Conservation (phyloP, 2,329 filamentous ascomycete genomes). For the Colletotrichum salicis region DNA sequence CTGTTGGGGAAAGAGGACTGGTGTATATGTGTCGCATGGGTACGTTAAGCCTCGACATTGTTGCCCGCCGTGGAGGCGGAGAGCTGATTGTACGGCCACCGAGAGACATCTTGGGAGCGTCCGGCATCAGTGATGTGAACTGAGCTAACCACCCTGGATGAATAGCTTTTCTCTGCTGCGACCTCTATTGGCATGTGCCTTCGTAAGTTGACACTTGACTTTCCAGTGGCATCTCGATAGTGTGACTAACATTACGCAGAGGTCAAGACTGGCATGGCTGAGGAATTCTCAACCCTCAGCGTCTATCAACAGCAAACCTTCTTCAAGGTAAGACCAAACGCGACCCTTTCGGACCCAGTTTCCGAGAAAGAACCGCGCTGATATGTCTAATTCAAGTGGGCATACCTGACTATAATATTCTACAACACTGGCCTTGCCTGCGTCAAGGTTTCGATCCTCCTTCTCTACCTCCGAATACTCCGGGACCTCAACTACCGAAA, state of each 20-base stretch:
- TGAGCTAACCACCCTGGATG: background rate
- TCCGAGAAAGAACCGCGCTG: too few relatives aligned
- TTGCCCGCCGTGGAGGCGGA: background rate
- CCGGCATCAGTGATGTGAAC: background rate
- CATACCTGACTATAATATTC: slow-evolving; percentile 37
- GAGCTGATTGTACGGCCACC: background rate
- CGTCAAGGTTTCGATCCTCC: slow-evolving; percentile 41
- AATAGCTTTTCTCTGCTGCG: slow-evolving; percentile 5
- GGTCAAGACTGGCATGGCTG: slow-evolving; percentile 8
- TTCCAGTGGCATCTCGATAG: background rate
- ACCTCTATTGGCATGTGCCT: slow-evolving; percentile 15
- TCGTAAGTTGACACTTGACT: background rate
- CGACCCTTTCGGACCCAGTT: too few relatives aligned
- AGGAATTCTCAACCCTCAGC: background rate
- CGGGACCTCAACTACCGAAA: slow-evolving; percentile 39
- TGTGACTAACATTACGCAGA: slow-evolving; percentile 1
- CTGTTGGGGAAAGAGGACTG: slow-evolving; percentile 29
- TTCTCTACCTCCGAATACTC: slow-evolving; percentile 41
- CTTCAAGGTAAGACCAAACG: slow-evolving; percentile 8
- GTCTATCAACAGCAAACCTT: slow-evolving; percentile 19
- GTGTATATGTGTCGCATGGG: slow-evolving; percentile 26
- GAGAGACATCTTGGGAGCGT: background rate
- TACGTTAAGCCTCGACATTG: background rate
- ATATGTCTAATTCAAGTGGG: background rate
- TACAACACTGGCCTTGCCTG: slow-evolving; percentile 39